Conservation (phyloP, 2,329 filamentous ascomycete genomes). For the Ascochyta fabae region DNA sequence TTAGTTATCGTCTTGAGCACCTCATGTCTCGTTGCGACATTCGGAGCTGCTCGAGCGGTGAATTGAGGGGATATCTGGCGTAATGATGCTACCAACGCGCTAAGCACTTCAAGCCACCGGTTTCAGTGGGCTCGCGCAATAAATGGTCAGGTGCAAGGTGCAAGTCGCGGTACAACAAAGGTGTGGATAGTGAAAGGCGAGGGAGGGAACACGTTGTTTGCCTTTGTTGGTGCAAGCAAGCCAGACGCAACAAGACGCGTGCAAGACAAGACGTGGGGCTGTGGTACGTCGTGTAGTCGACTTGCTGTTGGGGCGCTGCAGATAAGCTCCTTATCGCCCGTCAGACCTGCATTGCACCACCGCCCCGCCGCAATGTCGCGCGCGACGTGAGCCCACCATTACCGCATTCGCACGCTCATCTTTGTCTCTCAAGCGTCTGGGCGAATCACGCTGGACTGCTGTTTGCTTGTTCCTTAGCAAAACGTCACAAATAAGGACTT, state of each 20-base stretch:
- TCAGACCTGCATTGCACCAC: conserved; percentile 9
- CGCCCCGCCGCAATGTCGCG: conserved; percentile 18
- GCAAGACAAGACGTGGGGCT: not conserved
- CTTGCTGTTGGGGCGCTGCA: conserved; percentile 7
- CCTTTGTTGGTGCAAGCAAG: not conserved
- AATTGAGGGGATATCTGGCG: conserved; percentile 22
- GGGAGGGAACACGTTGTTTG: not conserved
- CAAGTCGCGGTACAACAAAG: conserved; percentile 21
- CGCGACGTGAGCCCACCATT: conserved; percentile 23
- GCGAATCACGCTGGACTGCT: not conserved
- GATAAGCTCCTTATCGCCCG: conserved; percentile 12
- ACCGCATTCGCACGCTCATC: not conserved
- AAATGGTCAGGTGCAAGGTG: conserved; percentile 28
- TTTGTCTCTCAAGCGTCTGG: not conserved
- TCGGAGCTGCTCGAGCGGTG: conserved; percentile 23
- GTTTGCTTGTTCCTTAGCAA: not conserved
- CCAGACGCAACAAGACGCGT: not conserved
- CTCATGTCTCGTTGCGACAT: conserved; percentile 31
- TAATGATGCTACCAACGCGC: conserved; percentile 32
- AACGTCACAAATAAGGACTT: not conserved
- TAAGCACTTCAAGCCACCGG: conserved; percentile 27
- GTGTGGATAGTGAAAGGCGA: conserved; percentile 1
- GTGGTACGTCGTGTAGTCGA: conserved; percentile 2
- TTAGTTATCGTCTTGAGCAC: conserved; percentile 21
- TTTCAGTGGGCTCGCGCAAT: conserved; percentile 18